Evolutionary conservation across 352 stramenopile genomes (phyloP), one percentile per base, ranked within the genome.

Genomic region (Pythium phragmiticola): DNA sequence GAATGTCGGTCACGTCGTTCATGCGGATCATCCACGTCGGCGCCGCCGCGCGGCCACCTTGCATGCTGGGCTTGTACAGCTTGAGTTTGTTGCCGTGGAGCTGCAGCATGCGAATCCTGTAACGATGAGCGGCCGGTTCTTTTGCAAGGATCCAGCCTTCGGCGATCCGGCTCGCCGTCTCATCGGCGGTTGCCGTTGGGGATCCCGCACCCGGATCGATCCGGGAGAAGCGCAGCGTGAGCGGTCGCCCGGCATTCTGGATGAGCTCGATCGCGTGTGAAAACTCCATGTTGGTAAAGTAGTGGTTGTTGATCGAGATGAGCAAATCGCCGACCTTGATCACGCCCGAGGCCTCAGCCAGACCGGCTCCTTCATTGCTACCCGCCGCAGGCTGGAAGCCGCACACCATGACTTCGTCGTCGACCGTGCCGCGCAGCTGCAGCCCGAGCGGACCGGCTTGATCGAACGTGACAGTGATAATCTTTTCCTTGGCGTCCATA

Each of bases 321-420:
- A 96, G 72, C 43, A 94, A 48, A 55, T 96, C 87, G 7, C 87
- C 87, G 16, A 92, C 73, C 19, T 74, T 80, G 73, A 96, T 92
- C 12, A 87, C 84, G 13, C 85, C 83, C 2, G 82, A 89, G 21
- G 83, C 70, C 66, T 91, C 82, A 7, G 82, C 84, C 41, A 83
- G 71, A 1, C 82, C 77, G 17, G 76, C 68, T 7, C 68, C 66
- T 2, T 36, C 19, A 13, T 72, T 71, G 17, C 65, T 41, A 42
- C 55, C 39, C n/a, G 53, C 63, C 4, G 67, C 63, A 21, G 86
- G 66, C 57, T 89, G 72, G 68, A 96, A 94, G 7, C 87, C 87
- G 34, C 83, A 92, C 4, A 96, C 84, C 82, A 96, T 92, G 59
- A 96, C 85, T 64, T 94, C 86, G 61, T 93, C 87, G 57, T 96